These are phyloP conservation scores for Saccharomycopsis fodiens DNA, from an alignment of 805 yeast genomes.

Conservation along the genomic window DNA sequence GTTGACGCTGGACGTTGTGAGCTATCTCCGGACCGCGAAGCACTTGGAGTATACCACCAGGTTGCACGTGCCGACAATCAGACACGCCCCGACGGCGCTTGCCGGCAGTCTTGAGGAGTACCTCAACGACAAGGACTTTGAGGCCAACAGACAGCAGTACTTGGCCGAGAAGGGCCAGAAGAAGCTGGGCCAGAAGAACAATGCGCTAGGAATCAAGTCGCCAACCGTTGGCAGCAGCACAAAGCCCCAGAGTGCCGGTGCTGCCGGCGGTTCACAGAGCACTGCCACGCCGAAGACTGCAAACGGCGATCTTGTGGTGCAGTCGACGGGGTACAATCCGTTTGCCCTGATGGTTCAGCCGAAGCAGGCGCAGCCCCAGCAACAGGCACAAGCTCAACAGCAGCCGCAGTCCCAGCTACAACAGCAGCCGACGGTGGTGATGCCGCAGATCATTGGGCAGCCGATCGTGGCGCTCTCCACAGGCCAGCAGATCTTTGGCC, in stretches of 20 bases:
- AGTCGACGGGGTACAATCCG: constrained; percentile 27
- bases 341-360: constrained; percentile 24
- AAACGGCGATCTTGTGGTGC: constrained; percentile 12
- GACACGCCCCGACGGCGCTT: constrained; percentile 94
- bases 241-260: not conserved
- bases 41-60: constrained; percentile 81
- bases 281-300: not conserved
- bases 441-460: constrained; percentile 20
- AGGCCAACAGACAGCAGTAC: constrained; percentile 68
- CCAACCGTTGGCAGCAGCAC: too few species aligned
- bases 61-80: constrained; percentile 88
- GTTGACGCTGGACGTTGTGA: constrained; percentile 80
- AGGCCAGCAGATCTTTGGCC: constrained; percentile 12
- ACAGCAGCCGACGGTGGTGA: constrained; percentile 22
- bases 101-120: constrained; percentile 84
- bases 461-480: constrained; percentile 10
- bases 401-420: constrained; percentile 21
- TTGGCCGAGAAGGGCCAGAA: constrained; percentile 51
- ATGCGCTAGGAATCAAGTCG: not conserved
- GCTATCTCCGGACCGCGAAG: constrained; percentile 82
- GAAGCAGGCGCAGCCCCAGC: not conserved
- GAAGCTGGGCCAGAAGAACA: constrained; percentile 3
- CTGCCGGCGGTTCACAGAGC: not conserved
- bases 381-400: constrained; percentile 19
- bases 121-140: constrained; percentile 79